phyloP scores from a whole-genome alignment of 2,329 filamentous ascomycete species.

The Colletotrichum salicis region DNA sequence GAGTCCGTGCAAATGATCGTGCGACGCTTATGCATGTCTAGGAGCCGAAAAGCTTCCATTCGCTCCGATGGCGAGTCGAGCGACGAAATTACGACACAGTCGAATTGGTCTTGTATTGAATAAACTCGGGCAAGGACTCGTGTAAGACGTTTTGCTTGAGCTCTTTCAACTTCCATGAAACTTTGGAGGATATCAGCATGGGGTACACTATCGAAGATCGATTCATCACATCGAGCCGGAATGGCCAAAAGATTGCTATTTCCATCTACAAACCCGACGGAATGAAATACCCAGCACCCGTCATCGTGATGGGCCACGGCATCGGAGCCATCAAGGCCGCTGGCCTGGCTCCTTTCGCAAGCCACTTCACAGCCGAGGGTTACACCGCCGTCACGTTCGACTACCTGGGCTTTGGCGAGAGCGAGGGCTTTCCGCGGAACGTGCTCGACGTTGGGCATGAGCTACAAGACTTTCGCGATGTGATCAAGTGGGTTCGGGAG shows the following conservation, averaged over 20 bases:
- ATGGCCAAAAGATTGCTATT: constrained; percentile 13
- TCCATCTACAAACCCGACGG: constrained; percentile 31
- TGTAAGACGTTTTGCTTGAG: neutral
- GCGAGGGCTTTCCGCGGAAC: constrained; percentile 24
- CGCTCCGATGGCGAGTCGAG: neutral
- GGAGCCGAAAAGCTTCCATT: neutral
- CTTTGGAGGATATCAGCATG: neutral
- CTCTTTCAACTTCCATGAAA: neutral
- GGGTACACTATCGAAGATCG: constrained; percentile 27
- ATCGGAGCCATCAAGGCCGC: constrained; percentile 31
- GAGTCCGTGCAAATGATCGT: neutral
- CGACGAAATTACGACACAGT: neutral
- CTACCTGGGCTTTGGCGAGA: constrained; percentile 29
- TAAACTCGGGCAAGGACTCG: neutral
- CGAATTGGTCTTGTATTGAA: neutral
- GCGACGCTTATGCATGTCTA: neutral
- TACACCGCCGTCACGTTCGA: constrained; percentile 28
- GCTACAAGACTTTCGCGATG: constrained; percentile 29
- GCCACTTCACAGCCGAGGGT: constrained; percentile 21
- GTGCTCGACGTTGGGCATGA: constrained; percentile 15
- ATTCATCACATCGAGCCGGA: constrained; percentile 18
- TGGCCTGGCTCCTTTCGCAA: constrained; percentile 18
- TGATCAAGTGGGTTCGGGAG: constrained; percentile 19
- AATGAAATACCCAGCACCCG: neutral
- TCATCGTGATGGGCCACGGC: constrained; percentile 26